Percentiles rank a stretch among this genome's conserved stretches.
These are phyloP conservation scores for Thelonectria rubi DNA, from an alignment of 2,329 filamentous ascomycete species.

Conservation along the genomic window DNA sequence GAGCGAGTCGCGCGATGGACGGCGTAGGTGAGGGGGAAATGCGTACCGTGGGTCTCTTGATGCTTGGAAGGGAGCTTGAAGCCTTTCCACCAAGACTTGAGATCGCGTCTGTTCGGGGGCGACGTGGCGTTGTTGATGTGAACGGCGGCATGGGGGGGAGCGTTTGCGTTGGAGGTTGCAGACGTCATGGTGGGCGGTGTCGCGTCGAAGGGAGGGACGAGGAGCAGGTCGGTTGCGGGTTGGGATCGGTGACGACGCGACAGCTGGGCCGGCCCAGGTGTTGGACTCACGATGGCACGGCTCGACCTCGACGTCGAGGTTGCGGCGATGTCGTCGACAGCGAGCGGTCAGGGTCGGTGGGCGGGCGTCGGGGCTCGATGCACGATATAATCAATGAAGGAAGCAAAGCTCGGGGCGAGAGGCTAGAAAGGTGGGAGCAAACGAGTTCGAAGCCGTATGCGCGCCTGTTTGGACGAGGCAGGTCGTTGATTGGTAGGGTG, in stretches of 20 bases:
- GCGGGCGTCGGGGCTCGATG: constrained; percentile 24
- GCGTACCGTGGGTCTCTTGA: constrained; percentile 64
- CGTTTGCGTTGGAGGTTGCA: constrained; percentile 46
- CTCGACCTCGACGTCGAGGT: constrained; percentile 36
- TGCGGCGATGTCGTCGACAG: constrained; percentile 20
- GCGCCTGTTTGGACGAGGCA: constrained; percentile 36
- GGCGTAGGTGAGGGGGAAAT: constrained; percentile 11
- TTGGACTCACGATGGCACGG: constrained; percentile 39
- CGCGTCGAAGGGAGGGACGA: constrained; percentile 22
- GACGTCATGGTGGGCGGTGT: constrained; percentile 47
- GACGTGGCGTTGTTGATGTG: constrained; percentile 62
- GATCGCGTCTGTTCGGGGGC: constrained; percentile 84
- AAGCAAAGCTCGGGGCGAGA: constrained; percentile 32
- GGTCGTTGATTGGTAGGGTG: constrained; percentile 44
- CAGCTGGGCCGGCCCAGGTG: constrained; percentile 43
- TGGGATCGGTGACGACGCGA: constrained; percentile 30
- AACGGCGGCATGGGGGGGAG: constrained; percentile 44
- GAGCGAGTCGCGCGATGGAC: constrained; percentile 8
- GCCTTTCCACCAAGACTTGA: constrained; percentile 97
- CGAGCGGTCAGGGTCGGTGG: constrained; percentile 28
- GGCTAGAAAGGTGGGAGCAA: constrained; percentile 33
- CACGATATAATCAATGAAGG: constrained; percentile 26
- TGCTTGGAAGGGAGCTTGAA: constrained; percentile 78
- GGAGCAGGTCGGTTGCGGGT: constrained; percentile 22
- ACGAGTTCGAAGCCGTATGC: constrained; percentile 37